These are phyloP conservation scores for barrel medic (Medicago truncatula) DNA, from an alignment of 306 rosid genomes.

Conservation along the genomic window DNA sequence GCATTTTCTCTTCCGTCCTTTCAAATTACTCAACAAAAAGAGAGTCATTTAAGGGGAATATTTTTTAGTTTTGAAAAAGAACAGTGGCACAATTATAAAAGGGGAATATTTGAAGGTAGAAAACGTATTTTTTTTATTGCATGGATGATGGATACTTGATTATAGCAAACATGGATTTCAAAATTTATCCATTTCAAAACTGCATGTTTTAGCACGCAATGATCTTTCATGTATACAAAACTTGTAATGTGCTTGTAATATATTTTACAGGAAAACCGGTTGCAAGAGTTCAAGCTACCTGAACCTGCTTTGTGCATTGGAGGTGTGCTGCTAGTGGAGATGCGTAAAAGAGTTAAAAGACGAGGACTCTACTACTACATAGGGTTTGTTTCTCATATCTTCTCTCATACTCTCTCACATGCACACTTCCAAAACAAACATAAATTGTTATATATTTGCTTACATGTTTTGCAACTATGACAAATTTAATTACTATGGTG, in stretches of 20 bases:
- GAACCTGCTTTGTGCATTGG: background rate
- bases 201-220: too few relatives aligned
- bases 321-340: background rate
- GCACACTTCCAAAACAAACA: background rate
- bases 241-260: background rate
- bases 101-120: too few relatives aligned
- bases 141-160: too few relatives aligned
- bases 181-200: too few relatives aligned
- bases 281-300: background rate
- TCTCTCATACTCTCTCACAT: background rate
- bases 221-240: background rate
- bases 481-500: background rate
- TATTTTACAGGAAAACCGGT: background rate
- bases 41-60: too few relatives aligned
- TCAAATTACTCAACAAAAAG: too few relatives aligned
- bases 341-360: background rate
- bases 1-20: too few relatives aligned
- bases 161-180: too few relatives aligned
- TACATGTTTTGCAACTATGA: background rate
- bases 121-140: too few relatives aligned
- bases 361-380: background rate
- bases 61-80: too few relatives aligned
- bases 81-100: too few relatives aligned
- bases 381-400: background rate
- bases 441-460: background rate